Percentiles rank a stretch among this genome's conserved stretches.
Conservation (phyloP, 768 basidiomycete genomes). For the Boletus reticuloceps region DNA sequence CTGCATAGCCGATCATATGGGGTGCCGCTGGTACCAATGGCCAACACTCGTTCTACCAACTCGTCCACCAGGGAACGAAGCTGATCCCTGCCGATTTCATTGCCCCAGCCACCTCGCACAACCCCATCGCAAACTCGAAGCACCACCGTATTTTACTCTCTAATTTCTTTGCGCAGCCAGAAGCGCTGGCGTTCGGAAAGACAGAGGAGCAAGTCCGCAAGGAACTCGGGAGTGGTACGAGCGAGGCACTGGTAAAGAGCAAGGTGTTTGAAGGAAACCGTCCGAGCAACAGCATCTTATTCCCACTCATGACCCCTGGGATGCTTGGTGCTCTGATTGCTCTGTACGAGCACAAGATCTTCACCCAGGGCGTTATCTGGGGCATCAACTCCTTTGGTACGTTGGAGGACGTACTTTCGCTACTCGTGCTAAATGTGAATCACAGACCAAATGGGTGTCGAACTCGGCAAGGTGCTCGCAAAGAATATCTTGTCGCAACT, state of each 20-base stretch:
- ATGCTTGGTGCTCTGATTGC: slow-evolving; percentile 88
- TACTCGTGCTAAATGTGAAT: background rate
- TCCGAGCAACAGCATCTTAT: slow-evolving; percentile 94
- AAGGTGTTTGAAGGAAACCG: slow-evolving; percentile 98
- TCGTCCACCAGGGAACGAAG: slow-evolving; percentile 93
- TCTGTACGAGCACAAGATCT: slow-evolving; percentile 98
- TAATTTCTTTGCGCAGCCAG: slow-evolving; percentile 98
- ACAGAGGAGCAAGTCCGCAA: slow-evolving; percentile 80
- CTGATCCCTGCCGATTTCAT: slow-evolving; percentile 90
- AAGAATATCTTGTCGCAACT: slow-evolving; percentile 94
- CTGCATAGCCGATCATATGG: slow-evolving; percentile 90
- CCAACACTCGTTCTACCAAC: slow-evolving; percentile 99
- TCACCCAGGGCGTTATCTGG: slow-evolving; percentile 96
- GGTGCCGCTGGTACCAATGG: slow-evolving; percentile 98
- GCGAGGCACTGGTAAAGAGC: slow-evolving; percentile 86
- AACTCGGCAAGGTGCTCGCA: slow-evolving; percentile 95
- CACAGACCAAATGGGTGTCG: slow-evolving; percentile 98
- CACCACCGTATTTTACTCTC: slow-evolving; percentile 97
- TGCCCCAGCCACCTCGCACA: slow-evolving; percentile 85
- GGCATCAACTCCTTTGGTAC: slow-evolving; percentile 97
- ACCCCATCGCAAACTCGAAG: slow-evolving; percentile 82
- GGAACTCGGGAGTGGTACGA: slow-evolving; percentile 68
- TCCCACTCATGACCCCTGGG: slow-evolving; percentile 88
- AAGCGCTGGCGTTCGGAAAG: slow-evolving; percentile 98
- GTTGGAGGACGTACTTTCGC: slow-evolving; percentile 17